These are phyloP conservation scores for Penicillium sp. DNA, from an alignment of 2,329 filamentous ascomycete species.

Conservation along the genomic window DNA sequence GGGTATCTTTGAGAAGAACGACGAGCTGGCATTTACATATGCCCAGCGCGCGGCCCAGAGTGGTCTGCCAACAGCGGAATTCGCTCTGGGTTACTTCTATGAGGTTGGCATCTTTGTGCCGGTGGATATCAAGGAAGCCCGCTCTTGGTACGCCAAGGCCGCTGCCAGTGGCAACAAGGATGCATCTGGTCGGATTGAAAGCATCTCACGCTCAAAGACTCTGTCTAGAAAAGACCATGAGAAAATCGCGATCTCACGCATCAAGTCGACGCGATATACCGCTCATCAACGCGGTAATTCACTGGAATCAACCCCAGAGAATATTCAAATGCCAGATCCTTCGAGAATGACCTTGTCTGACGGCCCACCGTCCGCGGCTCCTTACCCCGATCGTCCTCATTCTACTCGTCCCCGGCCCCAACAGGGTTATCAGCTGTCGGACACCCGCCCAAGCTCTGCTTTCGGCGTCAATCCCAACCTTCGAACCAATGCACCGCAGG, in stretches of 20 bases:
- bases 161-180: slow-evolving; percentile 87
- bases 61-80: slow-evolving; percentile 82
- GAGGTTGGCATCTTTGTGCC: slow-evolving; percentile 89
- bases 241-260: slow-evolving; percentile 75
- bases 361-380: slow-evolving; percentile 31
- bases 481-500: slow-evolving; percentile 31
- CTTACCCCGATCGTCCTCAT: slow-evolving; percentile 35
- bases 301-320: slow-evolving; percentile 37
- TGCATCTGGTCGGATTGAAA: slow-evolving; percentile 70
- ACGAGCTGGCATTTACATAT: slow-evolving; percentile 83
- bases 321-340: slow-evolving; percentile 43
- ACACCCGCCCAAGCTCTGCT: slow-evolving; percentile 39
- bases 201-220: slow-evolving; percentile 70
- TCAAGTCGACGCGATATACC: slow-evolving; percentile 66
- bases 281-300: slow-evolving; percentile 45
- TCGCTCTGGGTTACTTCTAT: slow-evolving; percentile 93
- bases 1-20: slow-evolving; percentile 85
- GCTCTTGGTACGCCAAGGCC: slow-evolving; percentile 82
- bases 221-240: slow-evolving; percentile 88
- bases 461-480: slow-evolving; percentile 44
- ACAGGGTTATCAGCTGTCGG: slow-evolving; percentile 29
- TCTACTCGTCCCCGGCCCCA: slow-evolving; percentile 30
- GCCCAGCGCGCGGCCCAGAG: slow-evolving; percentile 74
- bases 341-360: slow-evolving; percentile 36
- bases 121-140: slow-evolving; percentile 72